Percentiles rank a stretch among this genome's conserved stretches.
These are phyloP conservation scores for Theobroma grandiflorum DNA, from an alignment of 441 rosid genomes.

Conservation along the genomic window DNA sequence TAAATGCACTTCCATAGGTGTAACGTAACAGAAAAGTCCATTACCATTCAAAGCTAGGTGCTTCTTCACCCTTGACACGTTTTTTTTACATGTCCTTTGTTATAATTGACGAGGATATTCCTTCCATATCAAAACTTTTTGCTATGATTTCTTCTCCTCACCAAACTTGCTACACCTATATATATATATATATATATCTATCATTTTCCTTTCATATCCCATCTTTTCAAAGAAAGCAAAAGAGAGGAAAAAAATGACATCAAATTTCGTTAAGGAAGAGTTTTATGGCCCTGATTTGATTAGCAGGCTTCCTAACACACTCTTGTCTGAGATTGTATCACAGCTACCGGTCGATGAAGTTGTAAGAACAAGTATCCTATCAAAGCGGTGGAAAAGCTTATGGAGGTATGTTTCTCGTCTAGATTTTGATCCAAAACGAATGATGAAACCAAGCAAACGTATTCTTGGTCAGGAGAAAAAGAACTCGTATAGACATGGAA, in stretches of 20 bases:
- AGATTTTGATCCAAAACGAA: constrained; percentile 20
- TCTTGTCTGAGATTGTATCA: constrained; percentile 18
- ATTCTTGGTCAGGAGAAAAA: not conserved
- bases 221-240: not conserved
- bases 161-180: not conserved
- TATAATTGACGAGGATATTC: not conserved
- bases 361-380: constrained; percentile 19
- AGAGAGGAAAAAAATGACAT: not conserved
- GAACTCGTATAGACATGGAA: not conserved
- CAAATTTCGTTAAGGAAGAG: not conserved
- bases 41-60: not conserved
- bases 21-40: not conserved
- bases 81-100: not conserved
- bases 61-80: not conserved
- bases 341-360: not conserved
- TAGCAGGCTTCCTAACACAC: not conserved
- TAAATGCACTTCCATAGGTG: not conserved
- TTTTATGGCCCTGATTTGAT: constrained; percentile 4
- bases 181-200: not conserved
- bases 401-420: constrained; percentile 21
- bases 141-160: not conserved
- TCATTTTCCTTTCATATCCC: not conserved
- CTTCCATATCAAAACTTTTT: not conserved
- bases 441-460: constrained; percentile 14
- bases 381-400: not conserved